Percentiles rank a stretch among this genome's conserved stretches.
Conservation (phyloP, 768 basidiomycete genomes). For the Amanita pallidorosea region DNA sequence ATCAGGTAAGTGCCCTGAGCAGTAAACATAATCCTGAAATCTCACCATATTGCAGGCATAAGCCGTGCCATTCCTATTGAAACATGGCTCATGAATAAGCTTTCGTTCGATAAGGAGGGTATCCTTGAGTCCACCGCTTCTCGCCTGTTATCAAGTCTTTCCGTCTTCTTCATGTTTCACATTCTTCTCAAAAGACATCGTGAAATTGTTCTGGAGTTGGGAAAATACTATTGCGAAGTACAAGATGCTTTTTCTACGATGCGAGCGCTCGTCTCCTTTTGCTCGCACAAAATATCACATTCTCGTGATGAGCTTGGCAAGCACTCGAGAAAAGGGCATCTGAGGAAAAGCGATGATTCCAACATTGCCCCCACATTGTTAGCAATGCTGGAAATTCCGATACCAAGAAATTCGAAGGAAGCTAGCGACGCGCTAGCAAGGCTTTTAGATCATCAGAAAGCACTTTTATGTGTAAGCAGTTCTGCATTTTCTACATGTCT, state of each 20-base stretch:
- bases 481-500: not conserved
- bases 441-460: conserved; percentile 10
- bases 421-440: not conserved
- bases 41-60: not conserved
- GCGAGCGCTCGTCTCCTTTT: not conserved
- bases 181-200: not conserved
- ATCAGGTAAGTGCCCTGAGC: not conserved
- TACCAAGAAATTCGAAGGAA: not conserved
- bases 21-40: not conserved
- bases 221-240: not conserved
- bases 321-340: not conserved
- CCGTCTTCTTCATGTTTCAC: not conserved
- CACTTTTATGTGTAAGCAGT: conserved; percentile 11
- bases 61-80: not conserved
- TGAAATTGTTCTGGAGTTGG: not conserved
- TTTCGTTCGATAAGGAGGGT: not conserved
- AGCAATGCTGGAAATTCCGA: not conserved
- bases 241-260: not conserved
- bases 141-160: not conserved
- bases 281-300: not conserved
- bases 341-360: not conserved
- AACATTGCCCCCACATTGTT: not conserved
- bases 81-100: not conserved
- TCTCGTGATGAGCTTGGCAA: not conserved
- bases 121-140: not conserved